Percentiles rank a stretch among this genome's conserved stretches.
Conservation (phyloP, 495 filamentous ascomycete genomes). For the Neurospora tetraspora region DNA sequence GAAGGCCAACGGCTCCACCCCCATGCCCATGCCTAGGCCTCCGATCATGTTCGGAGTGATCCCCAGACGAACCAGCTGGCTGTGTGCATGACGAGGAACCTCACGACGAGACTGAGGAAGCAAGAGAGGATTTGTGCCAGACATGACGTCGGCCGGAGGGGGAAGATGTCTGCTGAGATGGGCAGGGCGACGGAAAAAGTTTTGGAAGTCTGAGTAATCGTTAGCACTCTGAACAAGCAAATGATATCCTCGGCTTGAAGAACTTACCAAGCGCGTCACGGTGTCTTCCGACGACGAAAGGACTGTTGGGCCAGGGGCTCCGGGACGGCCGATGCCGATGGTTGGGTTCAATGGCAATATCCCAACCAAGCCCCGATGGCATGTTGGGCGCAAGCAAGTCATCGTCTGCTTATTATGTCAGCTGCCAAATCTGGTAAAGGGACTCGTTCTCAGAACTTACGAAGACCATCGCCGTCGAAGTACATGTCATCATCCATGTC, state of each 20-base stretch:
- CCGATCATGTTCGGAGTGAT: conserved; percentile 18
- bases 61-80: conserved; percentile 25
- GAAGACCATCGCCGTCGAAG: conserved; percentile 58
- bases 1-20: conserved; percentile 30
- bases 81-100: conserved; percentile 16
- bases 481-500: conserved; percentile 57
- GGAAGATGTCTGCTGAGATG: conserved; percentile 14
- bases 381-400: conserved; percentile 34
- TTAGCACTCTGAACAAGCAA: conserved; percentile 2
- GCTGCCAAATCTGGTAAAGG: conserved; percentile 10
- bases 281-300: conserved; percentile 35
- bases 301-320: conserved; percentile 25
- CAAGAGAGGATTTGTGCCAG: conserved; percentile 57
- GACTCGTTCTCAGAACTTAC: conserved; percentile 35
- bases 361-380: conserved; percentile 35
- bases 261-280: conserved; percentile 29
- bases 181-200: conserved; percentile 21
- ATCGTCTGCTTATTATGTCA: conserved; percentile 33
- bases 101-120: conserved; percentile 22
- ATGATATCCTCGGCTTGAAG: neutral
- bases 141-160: conserved; percentile 57
- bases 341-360: conserved; percentile 31
- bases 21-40: neutral
- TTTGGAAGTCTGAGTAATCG: conserved; percentile 27
- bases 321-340: conserved; percentile 15